Base-by-base conservation (phyloP, 345 rosid species). In the Nephelium lappaceum region DNA sequence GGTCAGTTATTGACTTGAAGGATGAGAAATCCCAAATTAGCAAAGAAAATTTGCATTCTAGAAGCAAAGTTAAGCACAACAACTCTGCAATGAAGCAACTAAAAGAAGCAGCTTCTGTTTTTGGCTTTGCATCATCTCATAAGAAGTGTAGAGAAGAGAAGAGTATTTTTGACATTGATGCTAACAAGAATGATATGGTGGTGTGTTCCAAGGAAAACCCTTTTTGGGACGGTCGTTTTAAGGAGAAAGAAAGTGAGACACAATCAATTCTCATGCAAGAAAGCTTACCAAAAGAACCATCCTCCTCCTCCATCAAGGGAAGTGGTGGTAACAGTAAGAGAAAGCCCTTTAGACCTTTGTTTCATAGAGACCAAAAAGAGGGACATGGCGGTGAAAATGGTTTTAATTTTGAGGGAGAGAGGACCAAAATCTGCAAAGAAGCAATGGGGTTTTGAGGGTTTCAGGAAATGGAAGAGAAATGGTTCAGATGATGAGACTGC, bases 1-100 rank as follows among this genome's bases (percentile, higher is more conserved):
- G 97, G 97, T 87, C 94, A 1, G 89, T 81, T 4, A 92, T 92
- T 76, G 93, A 92, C 73, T 81, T 92, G 74, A 85, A 85, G 81
- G 97, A 90, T 78, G 94, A 90, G 47, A 84, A 85, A 62, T 78
- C 82, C 74, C 60, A 69, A 60, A 49, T 27, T 60, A 67, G 23
- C 57, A 82, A 79, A 81, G 89, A 87, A 49, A 85, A 55, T 14
- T 65, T 53, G 23, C 82, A 86, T 10, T 73, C 84, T 8, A 87
- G 79, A 62, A 84, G 49, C 87, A 88, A 80, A 73, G 71, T 75
- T 21, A 91, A 80, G 82, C 85, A 80, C 39, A 74, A 83, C 39
- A 77, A 4, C 74, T 86, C 90, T 16, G 78, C 87, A 24, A 77
- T 83, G 83, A 89, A 84, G 87, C 93, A 92, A 53, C 83, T 89